Base-by-base conservation (phyloP, 768 basidiomycete species). In the Hebeloma cylindrosporum region DNA sequence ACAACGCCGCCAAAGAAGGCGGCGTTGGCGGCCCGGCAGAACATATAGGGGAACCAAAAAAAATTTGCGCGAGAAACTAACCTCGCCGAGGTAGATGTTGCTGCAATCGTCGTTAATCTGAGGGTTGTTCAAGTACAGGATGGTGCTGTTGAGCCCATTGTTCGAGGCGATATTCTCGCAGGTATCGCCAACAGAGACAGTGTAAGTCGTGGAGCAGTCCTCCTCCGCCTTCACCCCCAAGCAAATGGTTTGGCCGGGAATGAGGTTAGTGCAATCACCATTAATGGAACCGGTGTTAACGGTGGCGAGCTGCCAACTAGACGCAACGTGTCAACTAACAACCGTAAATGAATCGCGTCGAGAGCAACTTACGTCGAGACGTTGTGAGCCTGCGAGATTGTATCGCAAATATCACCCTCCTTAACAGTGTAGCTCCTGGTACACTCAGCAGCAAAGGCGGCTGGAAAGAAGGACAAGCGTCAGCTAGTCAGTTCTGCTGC, bases 81-180 rank as follows among this genome's bases (percentile, higher is more conserved):
- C 84, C 74, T 85, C 82, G 37, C 69, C 73, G 44, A 73, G 60
- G 62, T 79, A 79, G 41, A 85, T 71, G 65, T 82, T 82, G 25
- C 60, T 60, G 64, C 81, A 83, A 5, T 25, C 53, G 7, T 50
- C 43, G 60, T 80, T 65, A 43, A 87, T 60, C 56, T 86, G 82
- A 2, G 79, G 83, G 67, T 87, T 88, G 69, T 87, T 85, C 22
- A 68, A 56, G 48, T 70, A 59, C 17, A 88, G 66, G 16, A 74
- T 74, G 28, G 52, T 67, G 51, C 69, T 48, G 36, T 71, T 55
- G 47, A 83, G 75, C 21, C 66, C 68, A 45, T 72, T 70, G 17
- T 45, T 58, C 0, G 46, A 36, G 2, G 73, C 61, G 42, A 87
- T 73, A 17, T 36, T 41, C 1, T 39, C 51, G 63, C 86, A 88